Percentiles rank a stretch among this genome's conserved stretches.
phyloP scores from a whole-genome alignment of 2,329 filamentous ascomycete species.

The Corinectria fuckeliana region DNA sequence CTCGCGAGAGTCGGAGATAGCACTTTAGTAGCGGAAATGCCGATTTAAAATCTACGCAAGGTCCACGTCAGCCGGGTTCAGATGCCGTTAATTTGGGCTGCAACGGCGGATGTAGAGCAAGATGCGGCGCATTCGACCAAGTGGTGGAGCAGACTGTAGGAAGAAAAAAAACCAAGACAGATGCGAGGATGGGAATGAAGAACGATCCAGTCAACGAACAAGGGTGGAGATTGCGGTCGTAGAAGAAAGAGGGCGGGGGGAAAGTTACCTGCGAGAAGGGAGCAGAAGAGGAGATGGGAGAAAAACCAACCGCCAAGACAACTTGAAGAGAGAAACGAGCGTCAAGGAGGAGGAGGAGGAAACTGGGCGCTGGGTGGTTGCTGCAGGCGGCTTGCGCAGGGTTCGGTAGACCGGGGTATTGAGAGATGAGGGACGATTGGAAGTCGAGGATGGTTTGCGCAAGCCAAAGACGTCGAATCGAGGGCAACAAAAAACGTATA shows the following conservation, averaged over 20 bases:
- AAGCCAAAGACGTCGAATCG: background rate
- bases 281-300: slow-evolving; percentile 15
- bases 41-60: slow-evolving; percentile 28
- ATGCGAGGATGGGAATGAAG: slow-evolving; percentile 19
- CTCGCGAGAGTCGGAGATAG: slow-evolving; percentile 35
- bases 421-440: background rate
- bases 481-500: background rate
- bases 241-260: slow-evolving; percentile 1
- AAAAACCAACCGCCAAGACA: slow-evolving; percentile 32
- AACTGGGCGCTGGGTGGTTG: slow-evolving; percentile 19
- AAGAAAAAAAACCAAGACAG: slow-evolving; percentile 30
- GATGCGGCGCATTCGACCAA: slow-evolving; percentile 32
- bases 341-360: slow-evolving; percentile 26
- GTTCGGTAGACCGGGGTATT: slow-evolving; percentile 17
- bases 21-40: slow-evolving; percentile 24
- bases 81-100: slow-evolving; percentile 12
- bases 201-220: slow-evolving; percentile 14
- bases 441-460: background rate
- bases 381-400: slow-evolving; percentile 20
- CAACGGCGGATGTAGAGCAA: slow-evolving; percentile 20
- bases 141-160: slow-evolving; percentile 14
- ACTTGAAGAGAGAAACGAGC: slow-evolving; percentile 31
- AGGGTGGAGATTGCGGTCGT: slow-evolving; percentile 8
- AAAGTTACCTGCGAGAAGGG: slow-evolving; percentile 27
- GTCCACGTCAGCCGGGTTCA: slow-evolving; percentile 34